Evolutionary conservation across 495 filamentous ascomycete genomes (phyloP), one percentile per base, ranked within the genome.

Genomic region (Annulohypoxylon maeteangense): DNA sequence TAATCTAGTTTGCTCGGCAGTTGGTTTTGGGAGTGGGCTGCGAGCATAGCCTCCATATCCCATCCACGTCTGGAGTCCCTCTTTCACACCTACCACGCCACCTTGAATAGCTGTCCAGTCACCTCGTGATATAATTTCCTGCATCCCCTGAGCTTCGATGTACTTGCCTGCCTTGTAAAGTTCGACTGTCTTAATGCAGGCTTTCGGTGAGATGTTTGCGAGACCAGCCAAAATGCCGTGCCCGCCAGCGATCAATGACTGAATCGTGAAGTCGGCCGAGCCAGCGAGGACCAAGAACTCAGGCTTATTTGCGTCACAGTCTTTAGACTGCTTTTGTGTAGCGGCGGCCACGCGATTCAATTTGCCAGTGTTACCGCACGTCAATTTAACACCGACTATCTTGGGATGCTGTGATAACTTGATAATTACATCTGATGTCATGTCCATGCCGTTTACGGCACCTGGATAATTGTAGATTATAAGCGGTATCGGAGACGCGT

Each of bases 401-500:
- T 93, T 91, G 36, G 90, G 89, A 71, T 94, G 90, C 66, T 89
- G 80, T 7, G 90, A 89, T 55, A 96, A 83, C 58, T 84, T 81
- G 75, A 95, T 87, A 69, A 95, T 87, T 50, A 91, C 83, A 73
- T 96, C 92, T 14, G 88, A 91, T 80, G 92, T 89, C 82, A 96
- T 88, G 71, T 95, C 92, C 59, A 95, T 88, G 4, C 92, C 93
- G 29, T 91, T 89, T 2, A 93, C 92, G n/a, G 92, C 92, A 22
- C 91, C 91, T 0, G 93, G 92, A 80, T 90, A 95, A 83, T 95
- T 95, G 83, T 95, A 95, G 45, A 96, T 84, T 51, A 94, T 88
- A 8, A 96, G 75, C 0, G 92, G 92, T 51, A 95, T 79, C 11
- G 92, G 90, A 7, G 87, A 89, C 3, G 73, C 78, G 64, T 90